A percentile compares a stretch with the other conserved stretches of the same genome.
Evolutionary conservation across 2,329 filamentous ascomycete genomes (phyloP).

Genomic region (Fusarium graminum): DNA sequence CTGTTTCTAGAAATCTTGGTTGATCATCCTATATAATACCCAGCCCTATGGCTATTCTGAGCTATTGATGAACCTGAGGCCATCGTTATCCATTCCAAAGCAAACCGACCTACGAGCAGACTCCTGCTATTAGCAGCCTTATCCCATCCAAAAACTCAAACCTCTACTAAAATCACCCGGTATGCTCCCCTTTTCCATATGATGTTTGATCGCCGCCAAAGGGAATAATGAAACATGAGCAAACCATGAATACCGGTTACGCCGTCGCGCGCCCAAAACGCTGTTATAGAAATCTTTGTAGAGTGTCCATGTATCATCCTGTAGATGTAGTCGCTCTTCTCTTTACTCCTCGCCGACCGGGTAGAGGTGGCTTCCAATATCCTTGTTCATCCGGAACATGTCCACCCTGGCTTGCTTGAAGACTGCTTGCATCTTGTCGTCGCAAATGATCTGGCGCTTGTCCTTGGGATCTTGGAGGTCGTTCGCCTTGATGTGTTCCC

Average conservation of each 20-base stretch:
- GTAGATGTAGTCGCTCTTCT: conserved; percentile 5
- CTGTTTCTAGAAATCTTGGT: not conserved
- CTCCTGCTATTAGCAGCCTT: conserved; percentile 5
- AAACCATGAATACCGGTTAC: conserved; percentile 48
- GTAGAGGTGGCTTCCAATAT: conserved; percentile 90
- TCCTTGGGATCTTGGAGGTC: conserved; percentile 91
- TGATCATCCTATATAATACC: conserved; percentile 13
- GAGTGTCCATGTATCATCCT: conserved; percentile 10
- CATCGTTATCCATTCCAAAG: not conserved
- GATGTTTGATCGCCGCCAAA: conserved; percentile 41
- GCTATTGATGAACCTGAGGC: not conserved
- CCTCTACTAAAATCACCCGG: conserved; percentile 29
- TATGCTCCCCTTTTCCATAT: conserved; percentile 42
- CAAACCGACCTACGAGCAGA: conserved; percentile 1
- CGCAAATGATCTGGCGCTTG: conserved; percentile 92
- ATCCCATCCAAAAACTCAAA: conserved; percentile 8
- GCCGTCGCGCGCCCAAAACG: conserved; percentile 47
- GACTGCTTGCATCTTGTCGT: conserved; percentile 89
- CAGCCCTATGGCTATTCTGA: conserved; percentile 3
- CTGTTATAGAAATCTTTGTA: conserved; percentile 41
- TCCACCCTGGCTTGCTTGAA: conserved; percentile 93
- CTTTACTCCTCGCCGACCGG: conserved; percentile 72
- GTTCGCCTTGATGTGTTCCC: conserved; percentile 92
- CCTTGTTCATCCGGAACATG: conserved; percentile 99
- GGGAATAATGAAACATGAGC: conserved; percentile 44